A percentile compares a stretch with the other conserved stretches of the same genome.
Evolutionary conservation across 345 rosid species (phyloP).

Genomic region (Melaleuca alternifolia): DNA sequence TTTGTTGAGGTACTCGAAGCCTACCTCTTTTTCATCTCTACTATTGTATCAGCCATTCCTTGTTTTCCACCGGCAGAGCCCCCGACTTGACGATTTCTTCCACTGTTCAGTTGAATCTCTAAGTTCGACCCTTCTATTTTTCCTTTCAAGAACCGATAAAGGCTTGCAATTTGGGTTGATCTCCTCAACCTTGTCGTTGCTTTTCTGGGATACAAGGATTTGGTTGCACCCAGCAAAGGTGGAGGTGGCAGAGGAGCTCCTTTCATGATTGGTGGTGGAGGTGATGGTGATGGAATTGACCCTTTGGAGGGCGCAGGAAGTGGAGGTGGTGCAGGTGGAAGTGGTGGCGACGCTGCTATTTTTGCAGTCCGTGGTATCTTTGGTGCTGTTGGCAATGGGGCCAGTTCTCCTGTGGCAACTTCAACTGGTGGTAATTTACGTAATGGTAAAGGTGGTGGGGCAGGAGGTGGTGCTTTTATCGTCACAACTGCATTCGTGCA

Average conservation of each 20-base stretch:
- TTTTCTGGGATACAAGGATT: constrained; percentile 54
- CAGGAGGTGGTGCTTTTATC: neutral
- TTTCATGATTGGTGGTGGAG: constrained; percentile 14
- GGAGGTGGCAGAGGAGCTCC: constrained; percentile 52
- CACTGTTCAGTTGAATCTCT: constrained; percentile 13
- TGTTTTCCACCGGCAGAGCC: constrained; percentile 34
- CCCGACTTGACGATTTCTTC: constrained; percentile 17
- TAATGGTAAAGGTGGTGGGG: neutral
- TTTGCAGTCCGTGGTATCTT: neutral
- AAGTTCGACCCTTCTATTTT: constrained; percentile 56
- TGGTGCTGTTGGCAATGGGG: neutral
- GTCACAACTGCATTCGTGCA: neutral
- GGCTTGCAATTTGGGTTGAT: constrained; percentile 61
- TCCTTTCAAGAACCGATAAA: constrained; percentile 56
- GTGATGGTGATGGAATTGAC: constrained; percentile 25
- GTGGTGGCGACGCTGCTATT: neutral
- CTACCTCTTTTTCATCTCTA: constrained; percentile 83
- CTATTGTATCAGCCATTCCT: constrained; percentile 87
- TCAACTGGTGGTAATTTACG: neutral
- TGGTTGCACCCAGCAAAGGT: constrained; percentile 39
- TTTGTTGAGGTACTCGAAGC: neutral
- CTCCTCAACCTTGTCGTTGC: constrained; percentile 64
- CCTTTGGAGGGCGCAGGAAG: neutral
- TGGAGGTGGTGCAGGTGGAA: neutral
- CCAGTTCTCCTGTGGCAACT: neutral